A percentile compares a stretch with the other conserved stretches of the same genome.
These are phyloP conservation scores for Porphyridium purpureum DNA, from an alignment of 23 red algal genomes.

Conservation along the genomic window DNA sequence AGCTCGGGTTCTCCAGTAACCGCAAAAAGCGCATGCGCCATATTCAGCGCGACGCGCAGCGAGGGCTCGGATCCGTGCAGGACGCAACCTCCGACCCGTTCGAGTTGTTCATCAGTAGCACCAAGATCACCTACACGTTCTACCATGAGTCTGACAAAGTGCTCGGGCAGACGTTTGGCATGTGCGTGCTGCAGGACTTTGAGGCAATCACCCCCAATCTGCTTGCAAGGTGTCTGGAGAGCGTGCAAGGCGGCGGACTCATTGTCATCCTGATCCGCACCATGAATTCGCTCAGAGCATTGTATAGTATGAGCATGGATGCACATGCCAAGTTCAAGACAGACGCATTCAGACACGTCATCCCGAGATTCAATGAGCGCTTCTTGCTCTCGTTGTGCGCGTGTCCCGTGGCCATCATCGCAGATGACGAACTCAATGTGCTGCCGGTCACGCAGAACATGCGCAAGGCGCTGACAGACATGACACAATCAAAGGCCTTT, in stretches of 20 bases:
- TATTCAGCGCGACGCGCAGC: constrained; percentile 58
- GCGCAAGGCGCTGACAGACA: too few species aligned
- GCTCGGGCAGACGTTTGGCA: constrained; percentile 92
- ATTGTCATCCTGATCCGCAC: constrained; percentile 60
- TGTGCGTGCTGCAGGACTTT: constrained; percentile 96
- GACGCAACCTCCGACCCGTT: constrained; percentile 71
- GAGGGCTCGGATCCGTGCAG: constrained; percentile 14
- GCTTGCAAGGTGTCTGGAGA: constrained; percentile 78
- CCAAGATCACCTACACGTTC: constrained; percentile 70
- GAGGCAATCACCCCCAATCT: constrained; percentile 91
- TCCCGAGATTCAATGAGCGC: constrained; percentile 74
- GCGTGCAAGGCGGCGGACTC: constrained; percentile 71
- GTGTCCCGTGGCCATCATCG: constrained; percentile 52
- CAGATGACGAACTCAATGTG: constrained; percentile 95
- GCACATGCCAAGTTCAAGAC: constrained; percentile 63
- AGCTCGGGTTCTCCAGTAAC: constrained; percentile 83
- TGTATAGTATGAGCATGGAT: constrained; percentile 84
- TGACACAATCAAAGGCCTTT: too few species aligned
- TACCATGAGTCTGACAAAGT: constrained; percentile 86
- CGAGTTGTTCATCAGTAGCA: constrained; percentile 84
- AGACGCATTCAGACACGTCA: constrained; percentile 48
- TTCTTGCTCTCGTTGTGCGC: constrained; percentile 56
- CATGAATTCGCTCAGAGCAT: constrained; percentile 49
- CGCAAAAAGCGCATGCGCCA: constrained; percentile 76
- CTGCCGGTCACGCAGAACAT: constrained; percentile 53